phyloP scores from a whole-genome alignment of 169 alveolate species.

The Sarcocystis neurona region DNA sequence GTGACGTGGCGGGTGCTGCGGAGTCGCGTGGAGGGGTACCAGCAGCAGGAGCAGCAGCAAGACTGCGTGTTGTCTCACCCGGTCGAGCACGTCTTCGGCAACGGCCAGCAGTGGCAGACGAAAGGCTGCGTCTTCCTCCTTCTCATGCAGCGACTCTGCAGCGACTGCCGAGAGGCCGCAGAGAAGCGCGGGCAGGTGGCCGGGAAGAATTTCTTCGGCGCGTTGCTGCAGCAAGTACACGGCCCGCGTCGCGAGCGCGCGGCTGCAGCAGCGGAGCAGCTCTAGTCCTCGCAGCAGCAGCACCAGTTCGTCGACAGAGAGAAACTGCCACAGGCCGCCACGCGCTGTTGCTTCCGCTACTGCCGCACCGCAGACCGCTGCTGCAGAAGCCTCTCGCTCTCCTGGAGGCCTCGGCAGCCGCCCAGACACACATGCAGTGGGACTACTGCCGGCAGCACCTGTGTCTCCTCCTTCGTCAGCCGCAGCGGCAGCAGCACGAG shows the following conservation, averaged over 20 bases:
- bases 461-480: too few relatives aligned
- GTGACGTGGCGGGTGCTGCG: neutral
- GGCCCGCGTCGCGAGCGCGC: neutral
- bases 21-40: too few relatives aligned
- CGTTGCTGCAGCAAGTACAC: neutral
- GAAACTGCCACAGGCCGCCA: too few relatives aligned
- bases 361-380: neutral
- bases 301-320: constrained; percentile 24
- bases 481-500: too few relatives aligned
- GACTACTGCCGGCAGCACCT: too few relatives aligned
- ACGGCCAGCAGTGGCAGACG: too few relatives aligned
- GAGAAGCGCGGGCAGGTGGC: constrained; percentile 32
- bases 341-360: neutral
- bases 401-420: neutral
- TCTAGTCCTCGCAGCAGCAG: constrained; percentile 20
- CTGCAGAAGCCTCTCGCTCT: neutral
- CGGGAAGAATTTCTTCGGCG: neutral
- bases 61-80: too few relatives aligned
- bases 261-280: constrained; percentile 27
- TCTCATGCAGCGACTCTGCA: neutral
- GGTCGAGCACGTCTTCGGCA: too few relatives aligned
- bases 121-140: too few relatives aligned
- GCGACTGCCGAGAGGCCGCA: neutral
- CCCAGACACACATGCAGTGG: too few relatives aligned
- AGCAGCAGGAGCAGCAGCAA: too few relatives aligned